Base-by-base conservation (phyloP, 768 basidiomycete species). In the Naganishia antarctica region DNA sequence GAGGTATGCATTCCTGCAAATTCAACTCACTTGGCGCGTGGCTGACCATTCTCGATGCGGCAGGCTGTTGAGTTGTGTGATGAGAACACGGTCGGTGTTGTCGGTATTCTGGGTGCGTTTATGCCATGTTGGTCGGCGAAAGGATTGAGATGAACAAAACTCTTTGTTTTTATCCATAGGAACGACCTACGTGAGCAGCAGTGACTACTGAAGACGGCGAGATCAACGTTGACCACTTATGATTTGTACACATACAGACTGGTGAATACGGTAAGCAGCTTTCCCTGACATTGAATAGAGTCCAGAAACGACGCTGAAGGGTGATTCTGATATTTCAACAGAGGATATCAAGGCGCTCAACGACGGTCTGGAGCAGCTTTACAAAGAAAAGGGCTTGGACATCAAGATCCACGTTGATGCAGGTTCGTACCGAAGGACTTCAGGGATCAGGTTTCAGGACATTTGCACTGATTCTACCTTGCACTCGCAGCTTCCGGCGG, bases 401-500 rank as follows among this genome's bases (percentile, higher is more conserved):
- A 67, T 72, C 47, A 69, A 71, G 49, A 78, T 76, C 49, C 74
- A 76, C 51, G 74, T 69, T 46, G 71, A 65, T 50, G 49, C 60
- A 28, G 53, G 63, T 58, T 23, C 43, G 50, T 47, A 40, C 37
- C n/a, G n/a, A n/a, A 40, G 16, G 8, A 40, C 7, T 40, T 7
- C 7, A 16, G 37, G 37, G 16, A 40, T 8, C 37, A 40, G n/a
- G n/a, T n/a, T n/a, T n/a, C n/a, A n/a, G n/a, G n/a, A n/a, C n/a
- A n/a, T n/a, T 43, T 18, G 43, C 23, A 21, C 21, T 12, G 6
- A 6, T 15, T 43, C 23, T 25, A 4, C 45, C 13, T 41, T 28
- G 31, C 50, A 23, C 47, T 15, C 15, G 15, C 62, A 7, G 85
- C 85, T 8, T 83, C 82, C 4, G 76, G 76, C 28, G 86, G 81